Evolutionary conservation across 2,329 filamentous ascomycete genomes (phyloP), one percentile per base, ranked within the genome.

Genomic region (Hysterium pulicare): DNA sequence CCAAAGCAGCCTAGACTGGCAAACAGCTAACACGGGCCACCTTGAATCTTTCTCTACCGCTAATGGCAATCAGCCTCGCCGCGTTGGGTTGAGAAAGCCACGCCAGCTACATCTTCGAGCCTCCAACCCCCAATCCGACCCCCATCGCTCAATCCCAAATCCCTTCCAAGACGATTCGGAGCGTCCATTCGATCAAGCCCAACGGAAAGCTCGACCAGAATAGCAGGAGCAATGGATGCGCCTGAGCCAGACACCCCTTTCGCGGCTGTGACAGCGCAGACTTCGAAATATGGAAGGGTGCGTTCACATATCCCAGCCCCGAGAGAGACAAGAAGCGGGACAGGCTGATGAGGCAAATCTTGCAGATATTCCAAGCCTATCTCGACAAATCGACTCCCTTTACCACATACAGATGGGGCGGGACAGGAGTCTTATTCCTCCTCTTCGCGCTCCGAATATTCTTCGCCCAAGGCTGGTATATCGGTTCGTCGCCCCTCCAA

Each of bases 401-500:
- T 69, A 83, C 90, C 41, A 74, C 84, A 45, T 95, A 97, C 73
- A 81, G 93, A 77, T 98, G 93, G 93, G 66, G 86, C 48, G 84
- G 84, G 67, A 95, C 91, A n/a, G 87, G 71, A 39, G 75, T 79
- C 31, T 76, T 86, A 42, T 81, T 97, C 46, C 43, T 88, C 49
- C 49, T 90, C 57, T 98, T 98, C 76, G 91, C 89, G 66, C 66
- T 93, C 54, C 84, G 93, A 65, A 94, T 98, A 68, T 76, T 98
- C 53, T 51, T 95, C 38, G 89, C 90, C 46, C 90, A 97, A 74
- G 93, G 93, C 71, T 98, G 93, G 93, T 98, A 98, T 68, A 97
- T 98, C 54, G 90, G 90, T 95, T 11, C 20, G 37, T 22, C 20
- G 20, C 6, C 3, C 11, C 39, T n/a, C 13, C 13, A 16, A 4